Percentiles rank a stretch among this genome's conserved stretches.
Evolutionary conservation across 2,329 filamentous ascomycete genomes (phyloP).

Genomic region (Rasamsonia emersonii): DNA sequence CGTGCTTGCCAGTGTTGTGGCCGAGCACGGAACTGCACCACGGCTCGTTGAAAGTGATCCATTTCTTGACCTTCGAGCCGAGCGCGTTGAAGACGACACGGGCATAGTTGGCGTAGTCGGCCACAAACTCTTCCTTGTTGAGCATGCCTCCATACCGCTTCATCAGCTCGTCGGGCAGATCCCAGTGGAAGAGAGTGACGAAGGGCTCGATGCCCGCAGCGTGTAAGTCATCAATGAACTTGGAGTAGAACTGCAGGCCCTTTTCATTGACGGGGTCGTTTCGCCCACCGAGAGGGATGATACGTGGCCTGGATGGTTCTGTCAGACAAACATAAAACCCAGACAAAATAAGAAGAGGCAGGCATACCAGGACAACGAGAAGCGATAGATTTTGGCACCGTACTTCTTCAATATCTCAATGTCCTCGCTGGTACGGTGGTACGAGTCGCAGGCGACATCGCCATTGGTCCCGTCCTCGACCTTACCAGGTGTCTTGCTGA

Average conservation of each 20-base stretch:
- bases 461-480: constrained; percentile 71
- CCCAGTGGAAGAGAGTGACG: constrained; percentile 83
- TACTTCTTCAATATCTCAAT: constrained; percentile 67
- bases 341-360: too few species aligned
- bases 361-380: constrained; percentile 63
- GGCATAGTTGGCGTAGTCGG: constrained; percentile 73
- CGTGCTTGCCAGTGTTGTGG: constrained; percentile 68
- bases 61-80: constrained; percentile 67
- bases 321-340: background rate
- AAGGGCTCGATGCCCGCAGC: constrained; percentile 70
- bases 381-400: constrained; percentile 68
- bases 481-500: constrained; percentile 71
- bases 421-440: constrained; percentile 69
- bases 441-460: constrained; percentile 75
- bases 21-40: constrained; percentile 77
- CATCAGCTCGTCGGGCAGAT: constrained; percentile 69
- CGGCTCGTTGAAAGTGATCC: constrained; percentile 88
- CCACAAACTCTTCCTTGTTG: constrained; percentile 72
- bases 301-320: constrained; percentile 48
- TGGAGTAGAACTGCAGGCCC: constrained; percentile 68
- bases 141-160: constrained; percentile 73
- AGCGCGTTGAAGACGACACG: constrained; percentile 66
- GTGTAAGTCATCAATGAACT: constrained; percentile 68
- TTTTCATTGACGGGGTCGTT: constrained; percentile 72
- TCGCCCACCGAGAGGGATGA: constrained; percentile 78